These are phyloP conservation scores for Phytophthora pistaciae DNA, from an alignment of 352 stramenopile species.

Conservation along the genomic window DNA sequence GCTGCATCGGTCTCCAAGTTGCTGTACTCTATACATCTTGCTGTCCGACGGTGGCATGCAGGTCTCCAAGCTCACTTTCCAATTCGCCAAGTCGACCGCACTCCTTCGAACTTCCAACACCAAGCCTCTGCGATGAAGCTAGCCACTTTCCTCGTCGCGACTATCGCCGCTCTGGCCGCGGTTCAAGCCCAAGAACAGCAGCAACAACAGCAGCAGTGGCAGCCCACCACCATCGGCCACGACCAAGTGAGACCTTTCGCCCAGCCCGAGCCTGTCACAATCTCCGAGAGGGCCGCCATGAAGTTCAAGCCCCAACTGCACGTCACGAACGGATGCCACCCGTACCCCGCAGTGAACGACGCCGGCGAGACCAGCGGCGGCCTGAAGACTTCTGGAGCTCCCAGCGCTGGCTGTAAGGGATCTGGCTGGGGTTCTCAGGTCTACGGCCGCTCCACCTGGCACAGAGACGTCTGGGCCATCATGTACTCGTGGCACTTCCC, in stretches of 20 bases:
- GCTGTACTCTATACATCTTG: not conserved
- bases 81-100: slow-evolving; percentile 16
- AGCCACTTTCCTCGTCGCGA: not conserved
- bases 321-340: slow-evolving; percentile 18
- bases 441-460: slow-evolving; percentile 22
- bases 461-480: slow-evolving; percentile 28
- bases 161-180: not conserved
- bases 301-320: slow-evolving; percentile 12
- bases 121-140: slow-evolving; percentile 10
- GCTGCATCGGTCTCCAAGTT: not conserved
- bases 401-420: slow-evolving; percentile 27
- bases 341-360: slow-evolving; percentile 38
- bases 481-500: slow-evolving; percentile 56
- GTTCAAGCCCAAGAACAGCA: slow-evolving; percentile 21
- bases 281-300: slow-evolving; percentile 12
- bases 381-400: not conserved
- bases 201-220: not conserved
- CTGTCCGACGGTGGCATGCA: not conserved
- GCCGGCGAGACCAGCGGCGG: slow-evolving; percentile 23
- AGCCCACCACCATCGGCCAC: slow-evolving; percentile 11
- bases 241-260: slow-evolving; percentile 16
- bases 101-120: not conserved
- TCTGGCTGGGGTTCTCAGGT: slow-evolving; percentile 29
- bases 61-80: slow-evolving; percentile 1
- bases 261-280: slow-evolving; percentile 11